Conservation (phyloP, 345 rosid genomes). For the Rhodomyrtus tomentosa region DNA sequence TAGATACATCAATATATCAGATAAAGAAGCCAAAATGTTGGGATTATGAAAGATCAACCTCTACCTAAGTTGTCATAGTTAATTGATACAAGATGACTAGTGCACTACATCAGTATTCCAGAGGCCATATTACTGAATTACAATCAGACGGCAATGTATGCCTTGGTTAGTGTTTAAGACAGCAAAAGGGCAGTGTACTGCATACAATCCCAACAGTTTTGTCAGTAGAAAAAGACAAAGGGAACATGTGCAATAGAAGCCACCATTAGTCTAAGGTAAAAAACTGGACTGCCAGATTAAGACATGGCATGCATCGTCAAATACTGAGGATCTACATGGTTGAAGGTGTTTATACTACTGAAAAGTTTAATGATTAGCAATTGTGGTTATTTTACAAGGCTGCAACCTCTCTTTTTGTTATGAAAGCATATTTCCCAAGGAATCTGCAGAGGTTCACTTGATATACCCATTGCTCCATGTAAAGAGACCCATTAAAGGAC, state of each 20-base stretch:
- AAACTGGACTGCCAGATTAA: neutral
- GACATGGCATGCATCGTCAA: neutral
- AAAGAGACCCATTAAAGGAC: neutral
- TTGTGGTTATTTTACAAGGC: neutral
- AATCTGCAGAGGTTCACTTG: neutral
- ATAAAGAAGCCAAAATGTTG: neutral
- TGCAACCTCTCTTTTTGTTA: neutral
- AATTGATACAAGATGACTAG: neutral
- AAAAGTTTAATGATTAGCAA: neutral
- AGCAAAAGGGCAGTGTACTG: neutral
- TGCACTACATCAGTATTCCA: neutral
- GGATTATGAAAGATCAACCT: neutral
- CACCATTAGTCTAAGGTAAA: neutral
- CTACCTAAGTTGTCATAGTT: neutral
- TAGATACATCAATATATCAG: neutral
- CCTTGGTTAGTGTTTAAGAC: neutral
- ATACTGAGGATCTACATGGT: neutral
- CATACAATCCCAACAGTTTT: neutral
- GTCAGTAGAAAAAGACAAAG: neutral
- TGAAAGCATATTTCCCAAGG: neutral
- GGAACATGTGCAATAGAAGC: neutral
- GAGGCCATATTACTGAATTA: neutral
- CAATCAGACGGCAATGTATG: neutral
- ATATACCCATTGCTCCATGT: neutral
- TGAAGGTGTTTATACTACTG: neutral